Evolutionary conservation across 2,329 filamentous ascomycete species (phyloP).

Genomic region (Claviceps arundinis): DNA sequence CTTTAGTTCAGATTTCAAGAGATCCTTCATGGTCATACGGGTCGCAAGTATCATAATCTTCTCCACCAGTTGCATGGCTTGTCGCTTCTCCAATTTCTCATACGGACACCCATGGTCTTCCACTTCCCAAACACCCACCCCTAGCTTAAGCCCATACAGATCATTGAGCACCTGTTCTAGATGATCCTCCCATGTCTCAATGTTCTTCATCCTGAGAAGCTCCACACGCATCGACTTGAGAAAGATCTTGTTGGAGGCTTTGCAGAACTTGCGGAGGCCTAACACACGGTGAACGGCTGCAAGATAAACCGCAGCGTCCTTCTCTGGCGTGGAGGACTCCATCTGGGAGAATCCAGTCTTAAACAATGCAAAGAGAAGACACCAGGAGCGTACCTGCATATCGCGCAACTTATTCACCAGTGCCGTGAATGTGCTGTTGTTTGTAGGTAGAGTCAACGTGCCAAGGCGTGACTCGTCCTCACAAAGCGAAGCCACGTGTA

Average conservation of each 20-base stretch:
- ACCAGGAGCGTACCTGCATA: conserved; percentile 80
- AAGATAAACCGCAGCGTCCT: conserved; percentile 66
- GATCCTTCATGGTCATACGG: conserved; percentile 76
- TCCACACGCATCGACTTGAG: conserved; percentile 82
- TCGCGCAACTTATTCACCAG: conserved; percentile 61
- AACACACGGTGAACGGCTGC: conserved; percentile 72
- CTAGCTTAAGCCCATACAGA: conserved; percentile 67
- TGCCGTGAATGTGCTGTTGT: conserved; percentile 39
- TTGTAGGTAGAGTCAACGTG: conserved; percentile 46
- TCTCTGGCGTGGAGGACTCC: conserved; percentile 45
- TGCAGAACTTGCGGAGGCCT: conserved; percentile 76
- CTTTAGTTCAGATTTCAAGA: conserved; percentile 84
- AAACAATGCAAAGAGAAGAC: conserved; percentile 68
- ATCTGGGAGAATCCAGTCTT: conserved; percentile 62
- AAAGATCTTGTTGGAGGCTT: conserved; percentile 73
- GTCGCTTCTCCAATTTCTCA: conserved; percentile 66
- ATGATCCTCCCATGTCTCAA: conserved; percentile 76
- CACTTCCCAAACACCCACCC: conserved; percentile 50
- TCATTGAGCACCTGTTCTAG: conserved; percentile 76
- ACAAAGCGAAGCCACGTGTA: conserved; percentile 68
- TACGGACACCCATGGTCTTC: conserved; percentile 68
- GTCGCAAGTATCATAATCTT: conserved; percentile 71
- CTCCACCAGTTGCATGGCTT: conserved; percentile 70
- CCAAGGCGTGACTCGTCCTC: conserved; percentile 80
- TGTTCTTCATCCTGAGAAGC: conserved; percentile 58